Conservation (phyloP, 2,329 filamentous ascomycete species). For the Bipolaris cookei region DNA sequence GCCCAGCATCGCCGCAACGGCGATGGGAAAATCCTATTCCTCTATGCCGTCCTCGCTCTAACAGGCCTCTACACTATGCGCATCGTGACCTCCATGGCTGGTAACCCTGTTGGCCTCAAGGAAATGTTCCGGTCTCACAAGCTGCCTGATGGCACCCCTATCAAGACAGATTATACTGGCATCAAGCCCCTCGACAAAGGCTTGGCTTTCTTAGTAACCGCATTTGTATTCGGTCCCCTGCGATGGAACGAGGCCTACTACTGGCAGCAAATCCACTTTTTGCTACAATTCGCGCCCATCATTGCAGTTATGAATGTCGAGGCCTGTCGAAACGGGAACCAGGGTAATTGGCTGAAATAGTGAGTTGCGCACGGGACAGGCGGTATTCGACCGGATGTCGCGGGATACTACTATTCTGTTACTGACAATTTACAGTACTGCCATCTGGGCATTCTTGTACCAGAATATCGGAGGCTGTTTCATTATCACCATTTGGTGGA, state of each 20-base stretch:
- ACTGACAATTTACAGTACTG: constrained; percentile 11
- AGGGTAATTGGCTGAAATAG: constrained; percentile 27
- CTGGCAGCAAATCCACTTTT: constrained; percentile 28
- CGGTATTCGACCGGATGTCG: neutral
- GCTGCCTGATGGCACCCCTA: constrained; percentile 18
- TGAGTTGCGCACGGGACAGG: constrained; percentile 6
- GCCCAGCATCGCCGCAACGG: constrained; percentile 13
- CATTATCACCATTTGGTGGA: constrained; percentile 23
- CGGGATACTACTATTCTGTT: neutral
- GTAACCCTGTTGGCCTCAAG: constrained; percentile 13
- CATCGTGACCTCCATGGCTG: constrained; percentile 8
- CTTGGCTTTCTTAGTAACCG: constrained; percentile 20
- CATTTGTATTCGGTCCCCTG: constrained; percentile 19
- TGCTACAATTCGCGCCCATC: constrained; percentile 13
- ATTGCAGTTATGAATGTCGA: constrained; percentile 22
- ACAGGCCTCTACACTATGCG: constrained; percentile 23
- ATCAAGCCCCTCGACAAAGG: constrained; percentile 14
- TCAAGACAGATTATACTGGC: constrained; percentile 25
- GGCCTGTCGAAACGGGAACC: constrained; percentile 24
- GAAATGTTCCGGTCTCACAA: constrained; percentile 2
- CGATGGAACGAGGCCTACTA: constrained; percentile 22
- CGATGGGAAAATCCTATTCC: constrained; percentile 13
- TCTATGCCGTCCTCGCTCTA: constrained; percentile 5
- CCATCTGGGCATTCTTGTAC: constrained; percentile 19
- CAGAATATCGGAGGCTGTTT: constrained; percentile 24